phyloP scores from a whole-genome alignment of 225 moss, liverwort and hornwort genomes.

The Antitrichia curtipendula region DNA sequence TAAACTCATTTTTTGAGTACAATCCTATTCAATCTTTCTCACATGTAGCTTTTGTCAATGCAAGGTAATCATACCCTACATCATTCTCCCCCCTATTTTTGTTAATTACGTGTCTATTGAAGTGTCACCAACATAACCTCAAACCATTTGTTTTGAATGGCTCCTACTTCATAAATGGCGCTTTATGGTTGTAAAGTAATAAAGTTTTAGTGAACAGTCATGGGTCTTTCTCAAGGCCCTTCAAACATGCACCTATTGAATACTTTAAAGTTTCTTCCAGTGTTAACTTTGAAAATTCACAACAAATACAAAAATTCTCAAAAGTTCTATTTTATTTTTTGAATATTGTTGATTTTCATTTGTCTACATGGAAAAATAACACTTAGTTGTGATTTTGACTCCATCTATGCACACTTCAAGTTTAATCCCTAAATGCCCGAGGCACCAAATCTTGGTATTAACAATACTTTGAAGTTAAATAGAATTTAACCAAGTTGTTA shows the following conservation, averaged over 20 bases:
- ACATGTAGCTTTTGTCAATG: not conserved
- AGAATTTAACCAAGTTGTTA: too few relatives aligned
- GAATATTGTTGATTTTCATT: not conserved
- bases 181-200: not conserved
- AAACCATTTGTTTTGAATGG: fast-evolving
- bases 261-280: not conserved
- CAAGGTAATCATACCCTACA: too few relatives aligned
- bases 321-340: not conserved
- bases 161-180: not conserved
- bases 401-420: too few relatives aligned
- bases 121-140: not conserved
- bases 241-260: not conserved
- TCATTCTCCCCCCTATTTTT: fast-evolving
- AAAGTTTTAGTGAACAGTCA: not conserved
- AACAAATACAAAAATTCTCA: not conserved
- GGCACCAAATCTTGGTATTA: too few relatives aligned
- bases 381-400: not conserved
- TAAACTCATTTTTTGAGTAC: not conserved
- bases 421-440: too few relatives aligned
- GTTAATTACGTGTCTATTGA: not conserved
- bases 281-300: not conserved
- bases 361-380: not conserved
- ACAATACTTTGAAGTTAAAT: too few relatives aligned
- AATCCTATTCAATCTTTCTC: not conserved
- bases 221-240: fast-evolving